Evolutionary conservation across 2,329 filamentous ascomycete genomes (phyloP).

Genomic region (Cercospora sp.): DNA sequence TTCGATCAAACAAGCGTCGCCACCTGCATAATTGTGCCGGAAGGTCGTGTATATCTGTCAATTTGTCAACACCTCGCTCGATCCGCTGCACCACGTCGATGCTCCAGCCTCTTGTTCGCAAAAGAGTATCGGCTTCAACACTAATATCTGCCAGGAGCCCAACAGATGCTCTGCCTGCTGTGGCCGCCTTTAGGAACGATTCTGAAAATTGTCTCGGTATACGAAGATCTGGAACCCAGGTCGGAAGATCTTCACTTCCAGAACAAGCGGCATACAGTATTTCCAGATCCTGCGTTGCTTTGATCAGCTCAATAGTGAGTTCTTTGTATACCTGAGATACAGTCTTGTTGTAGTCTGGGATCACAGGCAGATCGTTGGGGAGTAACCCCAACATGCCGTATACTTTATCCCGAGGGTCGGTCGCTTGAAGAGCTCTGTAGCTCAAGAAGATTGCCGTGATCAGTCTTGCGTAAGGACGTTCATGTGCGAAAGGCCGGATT

Average conservation of each 20-base stretch:
- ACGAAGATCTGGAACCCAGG: conserved; percentile 4
- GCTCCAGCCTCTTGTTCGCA: neutral
- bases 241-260: neutral
- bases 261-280: conserved; percentile 5
- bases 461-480: neutral
- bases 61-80: neutral
- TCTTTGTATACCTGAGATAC: neutral
- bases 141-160: neutral
- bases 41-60: neutral
- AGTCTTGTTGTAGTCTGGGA: neutral
- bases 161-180: neutral
- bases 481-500: neutral
- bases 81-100: neutral
- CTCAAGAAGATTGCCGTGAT: neutral
- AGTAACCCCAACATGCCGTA: conserved; percentile 9
- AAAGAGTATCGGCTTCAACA: neutral
- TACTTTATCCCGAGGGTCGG: conserved; percentile 6
- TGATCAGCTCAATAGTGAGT: neutral
- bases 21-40: neutral
- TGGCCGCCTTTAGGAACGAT: neutral
- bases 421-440: neutral
- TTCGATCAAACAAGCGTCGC: neutral
- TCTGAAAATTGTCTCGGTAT: neutral
- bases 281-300: neutral
- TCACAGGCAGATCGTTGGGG: neutral